phyloP scores from a whole-genome alignment of 164 flowering plant species.

The Aristolochia fimbriata region DNA sequence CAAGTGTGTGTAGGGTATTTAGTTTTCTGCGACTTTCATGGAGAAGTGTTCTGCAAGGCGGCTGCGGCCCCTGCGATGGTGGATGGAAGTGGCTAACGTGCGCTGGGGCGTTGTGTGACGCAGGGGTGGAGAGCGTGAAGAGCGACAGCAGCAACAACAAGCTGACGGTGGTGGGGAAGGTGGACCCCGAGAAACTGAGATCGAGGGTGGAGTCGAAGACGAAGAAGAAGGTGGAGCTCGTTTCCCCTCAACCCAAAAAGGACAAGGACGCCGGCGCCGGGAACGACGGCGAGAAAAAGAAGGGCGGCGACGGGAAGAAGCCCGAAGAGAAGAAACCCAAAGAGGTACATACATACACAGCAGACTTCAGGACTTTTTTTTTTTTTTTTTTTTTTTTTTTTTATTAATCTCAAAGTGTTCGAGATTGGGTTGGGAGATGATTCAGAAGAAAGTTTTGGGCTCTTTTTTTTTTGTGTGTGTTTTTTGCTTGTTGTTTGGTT shows the following conservation, averaged over 20 bases:
- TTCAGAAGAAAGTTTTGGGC: too few species aligned
- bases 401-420: too few species aligned
- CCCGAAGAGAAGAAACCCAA: constrained; percentile 15
- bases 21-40: neutral
- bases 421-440: too few species aligned
- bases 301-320: constrained; percentile 16
- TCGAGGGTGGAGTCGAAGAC: constrained; percentile 31
- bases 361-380: too few species aligned
- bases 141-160: constrained; percentile 22
- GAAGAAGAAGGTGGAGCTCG: constrained; percentile 43
- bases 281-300: constrained; percentile 23
- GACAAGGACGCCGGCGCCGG: constrained; percentile 15
- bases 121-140: constrained; percentile 39
- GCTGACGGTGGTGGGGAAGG: constrained; percentile 32
- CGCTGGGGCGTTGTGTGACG: neutral
- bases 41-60: too few species aligned
- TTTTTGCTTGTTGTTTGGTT: neutral
- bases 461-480: too few species aligned
- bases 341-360: constrained; percentile 19
- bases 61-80: neutral
- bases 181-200: constrained; percentile 34
- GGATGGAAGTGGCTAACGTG: neutral
- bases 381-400: too few species aligned
- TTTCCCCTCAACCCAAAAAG: constrained; percentile 31
- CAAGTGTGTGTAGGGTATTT: neutral